Conservation (phyloP, 768 basidiomycete species). For the Lactifluus pinguis region DNA sequence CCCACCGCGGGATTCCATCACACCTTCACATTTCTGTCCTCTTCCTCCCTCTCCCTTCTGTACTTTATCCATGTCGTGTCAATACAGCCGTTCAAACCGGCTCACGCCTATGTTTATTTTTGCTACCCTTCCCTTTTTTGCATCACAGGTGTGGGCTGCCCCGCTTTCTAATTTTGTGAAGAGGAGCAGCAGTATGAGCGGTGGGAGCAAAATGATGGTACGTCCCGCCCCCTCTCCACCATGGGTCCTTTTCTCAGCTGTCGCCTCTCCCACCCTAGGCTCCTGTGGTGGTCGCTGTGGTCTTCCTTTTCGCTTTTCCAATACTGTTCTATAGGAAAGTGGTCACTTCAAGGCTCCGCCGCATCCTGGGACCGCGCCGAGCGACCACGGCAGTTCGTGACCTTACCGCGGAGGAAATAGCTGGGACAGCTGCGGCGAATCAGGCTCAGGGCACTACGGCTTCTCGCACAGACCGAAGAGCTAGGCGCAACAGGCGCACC, state of each 20-base stretch:
- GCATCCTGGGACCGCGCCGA: background rate
- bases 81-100: background rate
- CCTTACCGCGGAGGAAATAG: slow-evolving; percentile 17
- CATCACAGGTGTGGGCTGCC: slow-evolving; percentile 1
- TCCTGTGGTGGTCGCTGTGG: slow-evolving; percentile 8
- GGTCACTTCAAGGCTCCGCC: background rate
- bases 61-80: slow-evolving; percentile 11
- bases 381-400: slow-evolving; percentile 5
- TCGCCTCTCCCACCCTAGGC: slow-evolving; percentile 1
- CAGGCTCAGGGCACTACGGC: background rate
- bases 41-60: background rate
- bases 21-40: background rate
- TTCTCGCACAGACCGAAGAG: slow-evolving; percentile 13
- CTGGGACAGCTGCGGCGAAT: slow-evolving; percentile 8
- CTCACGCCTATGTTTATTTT: background rate
- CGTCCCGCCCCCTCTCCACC: background rate
- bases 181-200: background rate
- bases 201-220: slow-evolving; percentile 1
- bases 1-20: no score
- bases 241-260: background rate
- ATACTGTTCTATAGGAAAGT: background rate
- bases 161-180: background rate
- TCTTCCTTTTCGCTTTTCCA: background rate
- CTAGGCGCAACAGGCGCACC: slow-evolving; percentile 46
- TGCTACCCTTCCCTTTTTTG: background rate